Evolutionary conservation across 2,329 filamentous ascomycete genomes (phyloP), one percentile per base, ranked within the genome.

Genomic region (Colletotrichum theobromicola): DNA sequence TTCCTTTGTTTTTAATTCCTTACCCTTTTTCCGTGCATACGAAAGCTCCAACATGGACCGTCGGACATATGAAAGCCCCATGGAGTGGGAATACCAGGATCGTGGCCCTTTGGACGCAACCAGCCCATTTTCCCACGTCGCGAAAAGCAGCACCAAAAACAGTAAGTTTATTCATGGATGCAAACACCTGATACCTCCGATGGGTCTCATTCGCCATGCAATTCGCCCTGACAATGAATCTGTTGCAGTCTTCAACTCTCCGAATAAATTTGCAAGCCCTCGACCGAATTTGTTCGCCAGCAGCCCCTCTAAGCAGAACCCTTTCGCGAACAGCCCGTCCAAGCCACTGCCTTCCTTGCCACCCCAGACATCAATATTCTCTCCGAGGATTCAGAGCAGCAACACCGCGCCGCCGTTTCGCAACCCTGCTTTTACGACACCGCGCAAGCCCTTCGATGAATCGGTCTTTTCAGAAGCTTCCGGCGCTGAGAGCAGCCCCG

Each of bases 21-120:
- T 28, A 26, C 21, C 10, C 37, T 37, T 67, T 28, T 21, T 35
- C 34, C 18, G 62, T 57, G 53, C 70, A 67, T 37, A 28, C 63
- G 68, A 73, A 18, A 63, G 30, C 18, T 63, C 35, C 53, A 77
- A 71, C 77, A 91, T 90, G 87, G 87, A 90, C 68, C 86, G 86
- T 77, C 86, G 91, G 78, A 90, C 88, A 3, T 88, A 86, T 76
- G 91, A 93, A 82, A 86, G 89, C 75, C 90, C 86, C 76, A 93
- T 93, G 91, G 91, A 93, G 78, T 93, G 90, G 89, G 90, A 93
- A 80, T 93, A 91, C 81, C 88, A 92, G 78, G 87, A 86, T 75
- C 82, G 85, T 62, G 90, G 88, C 2, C 90, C 90, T 21, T 82
- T 91, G 75, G 91, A 93, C 82, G 87, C 87, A 21, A 90, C 89